phyloP scores from a whole-genome alignment of 768 basidiomycete species.

The Boletus edulis region DNA sequence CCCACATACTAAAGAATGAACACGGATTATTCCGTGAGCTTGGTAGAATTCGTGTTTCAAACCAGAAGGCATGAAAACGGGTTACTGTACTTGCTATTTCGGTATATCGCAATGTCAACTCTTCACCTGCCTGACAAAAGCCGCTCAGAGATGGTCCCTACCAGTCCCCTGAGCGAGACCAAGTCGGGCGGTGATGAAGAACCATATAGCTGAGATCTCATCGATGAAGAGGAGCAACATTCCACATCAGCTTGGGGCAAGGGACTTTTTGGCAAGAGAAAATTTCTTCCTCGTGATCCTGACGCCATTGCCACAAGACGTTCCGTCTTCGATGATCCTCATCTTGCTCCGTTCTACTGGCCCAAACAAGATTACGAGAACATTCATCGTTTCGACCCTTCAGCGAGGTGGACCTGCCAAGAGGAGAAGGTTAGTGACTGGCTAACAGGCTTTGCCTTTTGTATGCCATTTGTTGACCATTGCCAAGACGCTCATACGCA shows the following conservation, averaged over 20 bases:
- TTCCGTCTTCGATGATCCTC: constrained; percentile 52
- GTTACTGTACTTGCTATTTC: no score
- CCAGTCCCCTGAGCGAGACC: neutral
- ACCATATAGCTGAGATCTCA: neutral
- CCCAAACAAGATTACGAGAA: constrained; percentile 55
- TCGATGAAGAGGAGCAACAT: constrained; percentile 3
- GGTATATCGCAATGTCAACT: neutral
- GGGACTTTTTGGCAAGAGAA: neutral
- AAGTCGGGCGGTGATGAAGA: neutral
- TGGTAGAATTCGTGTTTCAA: no score
- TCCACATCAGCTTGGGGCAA: neutral
- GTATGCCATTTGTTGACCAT: neutral
- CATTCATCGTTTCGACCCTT: constrained; percentile 53
- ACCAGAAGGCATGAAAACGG: no score
- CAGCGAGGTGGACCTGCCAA: constrained; percentile 56
- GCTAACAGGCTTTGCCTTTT: no score
- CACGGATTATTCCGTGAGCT: no score
- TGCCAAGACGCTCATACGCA: constrained; percentile 45
- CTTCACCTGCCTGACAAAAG: neutral
- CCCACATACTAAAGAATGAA: no score
- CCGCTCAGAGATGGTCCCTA: neutral
- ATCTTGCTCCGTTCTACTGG: constrained; percentile 33
- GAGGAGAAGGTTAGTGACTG: constrained; percentile 45
- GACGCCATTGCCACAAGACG: constrained; percentile 48
- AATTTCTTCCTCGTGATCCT: constrained; percentile 9